Base-by-base conservation (phyloP, 768 basidiomycete genomes). In the Lyophyllum decastes region DNA sequence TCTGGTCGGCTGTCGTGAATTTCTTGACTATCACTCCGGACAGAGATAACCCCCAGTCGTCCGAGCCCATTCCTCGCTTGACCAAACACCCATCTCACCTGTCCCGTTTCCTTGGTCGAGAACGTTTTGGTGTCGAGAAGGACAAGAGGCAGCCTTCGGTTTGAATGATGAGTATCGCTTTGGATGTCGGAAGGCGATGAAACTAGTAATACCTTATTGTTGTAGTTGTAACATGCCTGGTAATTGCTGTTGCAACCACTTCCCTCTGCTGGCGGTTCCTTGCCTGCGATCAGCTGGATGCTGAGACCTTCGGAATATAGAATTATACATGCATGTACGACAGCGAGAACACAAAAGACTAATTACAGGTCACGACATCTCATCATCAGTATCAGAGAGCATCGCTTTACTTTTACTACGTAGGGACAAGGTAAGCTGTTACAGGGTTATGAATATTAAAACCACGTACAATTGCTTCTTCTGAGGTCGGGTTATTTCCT, bases 371-470 rank as follows among this genome's bases (percentile, higher is more conserved):
- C 75, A 88, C 68, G 82, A 76, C 86, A 88, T 88, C 52, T 90
- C 90, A 26, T 92, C 93, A 68, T 95, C 94, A 2, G 92, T 92
- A 68, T 95, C 92, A 7, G 89, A 89, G 49, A 96, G 84, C 71
- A 86, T 82, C 65, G 88, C 94, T 72, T 92, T 94, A 67, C 91
- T 94, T 80, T 95, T 95, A 68, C 94, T 95, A 60, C 12, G 56
- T 40, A 17, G 11, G 50, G 38, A 45, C 27, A 57, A 40, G 47
- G 34, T 64, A 21, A 63, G 58, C 44, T 61, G 10, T 43, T 49
- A 34, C 45, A 25, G 43, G 26, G 38, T 10, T 40, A 35, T n/a
- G n/a, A 33, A 41, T 40, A 41, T 14, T 35, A 14, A 16, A 24
- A 9, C 26, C 9, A 79, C 88, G 64, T 61, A 90, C 89, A 84